These are phyloP conservation scores for Kluyveromyces aestuarii DNA, from an alignment of 805 yeast genomes.

Conservation along the genomic window DNA sequence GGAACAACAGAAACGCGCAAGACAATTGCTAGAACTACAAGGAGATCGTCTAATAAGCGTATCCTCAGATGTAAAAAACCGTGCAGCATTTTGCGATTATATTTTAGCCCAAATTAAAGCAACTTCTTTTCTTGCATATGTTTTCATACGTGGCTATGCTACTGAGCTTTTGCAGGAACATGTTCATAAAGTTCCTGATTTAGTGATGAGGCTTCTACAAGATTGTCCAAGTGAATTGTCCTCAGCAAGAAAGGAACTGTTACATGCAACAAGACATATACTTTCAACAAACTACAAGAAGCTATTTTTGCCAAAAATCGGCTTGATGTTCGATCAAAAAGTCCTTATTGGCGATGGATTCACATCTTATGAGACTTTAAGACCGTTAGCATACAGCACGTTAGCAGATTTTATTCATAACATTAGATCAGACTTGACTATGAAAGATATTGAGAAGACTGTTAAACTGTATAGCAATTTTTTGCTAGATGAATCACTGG, in stretches of 20 bases:
- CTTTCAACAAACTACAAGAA: constrained; percentile 79
- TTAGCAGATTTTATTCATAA: constrained; percentile 95
- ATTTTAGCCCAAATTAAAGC: constrained; percentile 92
- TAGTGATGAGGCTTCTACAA: constrained; percentile 75
- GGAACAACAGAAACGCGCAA: constrained; percentile 65
- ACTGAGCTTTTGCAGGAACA: constrained; percentile 48
- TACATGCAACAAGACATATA: constrained; percentile 94
- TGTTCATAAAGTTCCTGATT: constrained; percentile 68
- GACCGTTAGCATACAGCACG: constrained; percentile 90
- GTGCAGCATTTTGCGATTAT: constrained; percentile 79
- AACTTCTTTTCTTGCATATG: constrained; percentile 88
- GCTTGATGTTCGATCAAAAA: constrained; percentile 73
- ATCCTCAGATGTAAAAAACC: constrained; percentile 63
- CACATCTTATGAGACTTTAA: constrained; percentile 78
- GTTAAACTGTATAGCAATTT: constrained; percentile 74
- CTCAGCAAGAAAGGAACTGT: constrained; percentile 81
- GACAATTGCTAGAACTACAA: constrained; percentile 43
- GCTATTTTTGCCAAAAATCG: constrained; percentile 78
- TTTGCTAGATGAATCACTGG: constrained; percentile 71
- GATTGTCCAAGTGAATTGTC: constrained; percentile 94
- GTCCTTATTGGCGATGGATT: constrained; percentile 88
- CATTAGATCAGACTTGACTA: constrained; percentile 72
- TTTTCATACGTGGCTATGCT: constrained; percentile 76
- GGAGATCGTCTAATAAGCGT: constrained; percentile 61
- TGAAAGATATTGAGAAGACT: constrained; percentile 80